These are phyloP conservation scores for Penicillium cataractarum DNA, from an alignment of 495 filamentous ascomycete species.

Conservation along the genomic window DNA sequence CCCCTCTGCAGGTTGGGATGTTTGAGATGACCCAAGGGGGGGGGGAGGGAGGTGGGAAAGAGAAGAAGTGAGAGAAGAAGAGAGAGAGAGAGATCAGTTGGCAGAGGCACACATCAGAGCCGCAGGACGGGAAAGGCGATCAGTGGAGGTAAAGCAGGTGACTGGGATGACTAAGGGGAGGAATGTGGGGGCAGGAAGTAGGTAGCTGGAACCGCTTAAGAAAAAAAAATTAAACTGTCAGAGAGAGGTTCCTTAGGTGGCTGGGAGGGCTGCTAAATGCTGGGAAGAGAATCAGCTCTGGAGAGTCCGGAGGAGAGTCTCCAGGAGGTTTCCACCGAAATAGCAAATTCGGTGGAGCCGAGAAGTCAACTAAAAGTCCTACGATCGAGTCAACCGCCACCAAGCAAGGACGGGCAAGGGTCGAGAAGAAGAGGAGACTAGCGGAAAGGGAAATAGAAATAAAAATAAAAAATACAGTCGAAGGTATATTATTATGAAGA, in stretches of 20 bases:
- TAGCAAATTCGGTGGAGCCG: slow-evolving; percentile 9
- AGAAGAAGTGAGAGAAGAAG: slow-evolving; percentile 10
- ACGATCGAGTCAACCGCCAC: slow-evolving; percentile 37
- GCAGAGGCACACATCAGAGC: slow-evolving; percentile 16
- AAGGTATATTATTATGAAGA: too few species aligned
- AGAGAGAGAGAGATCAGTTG: slow-evolving; percentile 5
- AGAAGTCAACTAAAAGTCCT: slow-evolving; percentile 1
- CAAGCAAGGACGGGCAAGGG: slow-evolving; percentile 29
- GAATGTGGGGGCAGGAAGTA: slow-evolving; percentile 9
- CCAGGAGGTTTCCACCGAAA: slow-evolving; percentile 3
- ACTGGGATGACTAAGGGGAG: slow-evolving; percentile 20
- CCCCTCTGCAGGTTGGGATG: slow-evolving; percentile 33
- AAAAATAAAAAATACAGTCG: not conserved
- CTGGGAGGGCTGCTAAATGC: slow-evolving; percentile 11
- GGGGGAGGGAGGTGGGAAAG: slow-evolving; percentile 6
- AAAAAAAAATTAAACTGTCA: too few species aligned
- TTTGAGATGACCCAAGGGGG: slow-evolving; percentile 27
- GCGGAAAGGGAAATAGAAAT: not conserved
- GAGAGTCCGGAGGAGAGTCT: not conserved
- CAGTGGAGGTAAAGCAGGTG: slow-evolving; percentile 20
- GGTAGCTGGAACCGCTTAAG: slow-evolving; percentile 10
- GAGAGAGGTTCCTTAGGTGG: not conserved
- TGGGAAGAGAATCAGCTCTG: not conserved
- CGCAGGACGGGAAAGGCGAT: slow-evolving; percentile 28
- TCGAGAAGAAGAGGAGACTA: not conserved